Evolutionary conservation across 805 yeast species (phyloP), one percentile per base, ranked within the genome.

Genomic region (Starmerella lactis-condensi): DNA sequence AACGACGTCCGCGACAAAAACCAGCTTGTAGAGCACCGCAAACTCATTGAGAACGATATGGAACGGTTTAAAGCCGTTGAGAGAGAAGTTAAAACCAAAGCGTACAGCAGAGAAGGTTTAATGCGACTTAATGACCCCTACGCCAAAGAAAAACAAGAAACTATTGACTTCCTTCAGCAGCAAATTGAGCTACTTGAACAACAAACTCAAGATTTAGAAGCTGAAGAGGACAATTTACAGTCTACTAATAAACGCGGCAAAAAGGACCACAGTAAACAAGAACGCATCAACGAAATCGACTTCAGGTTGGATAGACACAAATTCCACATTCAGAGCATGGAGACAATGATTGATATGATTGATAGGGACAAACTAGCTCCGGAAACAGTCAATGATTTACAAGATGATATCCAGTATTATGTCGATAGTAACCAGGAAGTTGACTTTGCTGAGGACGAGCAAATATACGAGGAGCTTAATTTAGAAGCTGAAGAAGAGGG

Each of bases 21-120:
- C 46, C 66, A 72, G 30, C 59, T 79, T 40, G 61, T 74, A 35
- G 95, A 85, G 46, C 76, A 82, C 47, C 62, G 89, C 39, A 60
- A 64, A 44, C 49, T 69, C 31, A 76, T 76, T 41, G 66, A 57
- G 40, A 47, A 53, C 36, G 64, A 89, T 38, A 85, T 85, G 98
- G 98, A 85, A 54, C 68, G 82, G 45, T 89, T 85, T 58, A 89
- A 89, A 52, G 85, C 81, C 34, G 79, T 85, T 44, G 98, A 85
- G 55, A 79, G 82, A 56, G 70, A 75, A 40, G 75, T 79, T 68
- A 85, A 85, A 57, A 81, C 91, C 23, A 85, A 85, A 54, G 94
- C 93, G 31, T 85, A 78, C 51, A 72, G 89, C 20, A 81, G 79
- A 48, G 96, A 89, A 54, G 95, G 95, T 1, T 62, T 85, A 40